Conservation (phyloP, 345 rosid species). For the Aethionema arabicum region DNA sequence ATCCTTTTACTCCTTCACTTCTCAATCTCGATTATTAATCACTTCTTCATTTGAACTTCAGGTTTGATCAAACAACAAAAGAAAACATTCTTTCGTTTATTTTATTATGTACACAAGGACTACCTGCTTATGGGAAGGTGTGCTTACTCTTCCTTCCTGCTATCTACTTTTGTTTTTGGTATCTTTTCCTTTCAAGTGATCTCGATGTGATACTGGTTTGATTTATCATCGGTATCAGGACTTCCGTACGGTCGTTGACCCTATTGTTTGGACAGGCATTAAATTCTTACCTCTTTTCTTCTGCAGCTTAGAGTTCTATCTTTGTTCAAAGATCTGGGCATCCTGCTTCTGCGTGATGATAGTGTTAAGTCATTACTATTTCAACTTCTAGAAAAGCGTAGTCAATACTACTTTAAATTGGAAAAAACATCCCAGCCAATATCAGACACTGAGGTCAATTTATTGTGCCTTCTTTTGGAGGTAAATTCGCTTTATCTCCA, state of each 20-base stretch:
- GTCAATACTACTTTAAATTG: conserved; percentile 42
- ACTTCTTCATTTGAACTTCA: conserved; percentile 35
- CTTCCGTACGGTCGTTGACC: conserved; percentile 10
- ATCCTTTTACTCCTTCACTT: too few species aligned
- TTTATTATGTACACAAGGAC: conserved; percentile 46
- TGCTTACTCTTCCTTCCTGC: conserved; percentile 12
- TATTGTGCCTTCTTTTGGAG: conserved; percentile 84
- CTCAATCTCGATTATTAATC: neutral
- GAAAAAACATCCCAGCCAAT: conserved; percentile 49
- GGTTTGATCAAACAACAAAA: conserved; percentile 74
- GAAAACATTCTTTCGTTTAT: conserved; percentile 59
- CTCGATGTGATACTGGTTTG: neutral
- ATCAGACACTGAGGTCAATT: conserved; percentile 58
- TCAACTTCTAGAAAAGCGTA: conserved; percentile 59
- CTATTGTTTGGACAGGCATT: conserved; percentile 1
- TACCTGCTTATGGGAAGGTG: conserved; percentile 79
- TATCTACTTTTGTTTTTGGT: conserved; percentile 22
- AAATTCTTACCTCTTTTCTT: conserved; percentile 10
- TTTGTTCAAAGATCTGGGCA: conserved; percentile 76
- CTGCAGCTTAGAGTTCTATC: conserved; percentile 75
- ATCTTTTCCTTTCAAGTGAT: conserved; percentile 10
- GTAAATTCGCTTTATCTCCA: conserved; percentile 41
- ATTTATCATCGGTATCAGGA: neutral
- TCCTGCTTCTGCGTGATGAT: conserved; percentile 47
- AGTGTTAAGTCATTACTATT: conserved; percentile 59